Conservation (phyloP, 208 protist genomes). For the Lotmaria passim region DNA sequence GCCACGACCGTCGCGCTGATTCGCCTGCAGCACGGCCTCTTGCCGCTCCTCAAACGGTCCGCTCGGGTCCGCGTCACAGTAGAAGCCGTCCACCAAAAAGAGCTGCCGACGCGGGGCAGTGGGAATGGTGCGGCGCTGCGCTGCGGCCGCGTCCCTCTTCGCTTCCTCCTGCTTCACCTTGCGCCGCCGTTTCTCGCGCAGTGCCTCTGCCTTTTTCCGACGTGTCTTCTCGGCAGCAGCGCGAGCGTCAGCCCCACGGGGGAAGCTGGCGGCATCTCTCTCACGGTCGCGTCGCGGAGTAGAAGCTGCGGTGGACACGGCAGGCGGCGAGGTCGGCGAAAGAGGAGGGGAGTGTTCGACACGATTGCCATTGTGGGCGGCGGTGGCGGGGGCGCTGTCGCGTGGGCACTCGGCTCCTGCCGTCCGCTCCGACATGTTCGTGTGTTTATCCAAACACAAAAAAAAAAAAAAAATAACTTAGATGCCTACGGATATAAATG, state of each 20-base stretch:
- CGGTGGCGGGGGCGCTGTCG: not conserved
- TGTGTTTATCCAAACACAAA: too few species aligned
- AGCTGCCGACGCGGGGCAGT: conserved; percentile 45
- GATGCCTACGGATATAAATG: too few species aligned
- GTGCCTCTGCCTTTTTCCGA: not conserved
- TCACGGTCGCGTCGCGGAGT: not conserved
- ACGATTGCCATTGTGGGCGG: not conserved
- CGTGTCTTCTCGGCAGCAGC: not conserved
- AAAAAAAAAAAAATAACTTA: conserved; percentile 1
- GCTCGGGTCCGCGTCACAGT: not conserved
- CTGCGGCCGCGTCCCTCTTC: not conserved
- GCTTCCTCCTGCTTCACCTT: not conserved
- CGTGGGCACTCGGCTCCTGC: not conserved
- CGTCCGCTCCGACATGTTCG: not conserved
- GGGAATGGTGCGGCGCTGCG: conserved; percentile 38
- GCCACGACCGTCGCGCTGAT: not conserved
- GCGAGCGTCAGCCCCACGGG: not conserved
- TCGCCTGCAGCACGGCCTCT: not conserved
- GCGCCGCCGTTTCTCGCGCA: not conserved
- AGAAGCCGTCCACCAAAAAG: conserved; percentile 34
- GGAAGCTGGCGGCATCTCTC: too few species aligned
- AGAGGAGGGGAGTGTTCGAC: not conserved
- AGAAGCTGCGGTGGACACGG: not conserved
- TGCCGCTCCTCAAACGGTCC: not conserved
- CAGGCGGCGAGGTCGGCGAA: not conserved